Base-by-base conservation (phyloP, 148 eudicot genomes). In the Arctostaphylos glauca region DNA sequence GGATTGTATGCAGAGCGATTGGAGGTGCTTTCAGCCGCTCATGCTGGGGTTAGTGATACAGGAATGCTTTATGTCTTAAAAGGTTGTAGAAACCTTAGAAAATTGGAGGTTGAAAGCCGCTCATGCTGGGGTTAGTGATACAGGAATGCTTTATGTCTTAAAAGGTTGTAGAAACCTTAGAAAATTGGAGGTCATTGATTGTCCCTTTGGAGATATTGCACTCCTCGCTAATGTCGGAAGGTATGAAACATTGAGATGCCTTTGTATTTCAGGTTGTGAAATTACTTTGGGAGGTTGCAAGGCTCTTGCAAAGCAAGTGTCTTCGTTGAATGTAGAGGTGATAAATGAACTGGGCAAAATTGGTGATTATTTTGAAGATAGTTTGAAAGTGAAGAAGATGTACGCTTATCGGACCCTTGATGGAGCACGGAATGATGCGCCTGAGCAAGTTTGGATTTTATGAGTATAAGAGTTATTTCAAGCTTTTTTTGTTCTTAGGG, bases 281-380 rank as follows among this genome's bases (percentile, higher is more conserved):
- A 15, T 66, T 66, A 66, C 43, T 31, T 66, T 66, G 71, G 71
- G 71, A 66, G 71, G 71, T 66, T 66, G 71, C 71, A 66, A 66
- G 44, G 18, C 5, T 66, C 71, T 66, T 10, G 71, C 71, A 3
- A 66, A 66, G 71, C 0, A 0, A 38, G 43, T 31, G 71, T 43
- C 71, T 25, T 66, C 44, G 2, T 4, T 66, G 71, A 31, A 25
- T 31, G 44, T 66, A 10, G 71, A 66, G 43, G 71, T 66, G 44
- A 66, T 66, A 12, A 66, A 66, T 2, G 71, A 16, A 31, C 71
- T 0, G 43, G 43, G 31, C 5, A 2, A 21, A 66, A 12, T 66
- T 2, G 44, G 31, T 41, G 71, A 66, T 66, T 66, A 66, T 66
- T 43, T 43, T 25, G 44, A 66, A 14, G 7, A 66, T 31, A 25